These are phyloP conservation scores for Talaromyces sp. DNA, from an alignment of 2,329 filamentous ascomycete species.

Conservation along the genomic window DNA sequence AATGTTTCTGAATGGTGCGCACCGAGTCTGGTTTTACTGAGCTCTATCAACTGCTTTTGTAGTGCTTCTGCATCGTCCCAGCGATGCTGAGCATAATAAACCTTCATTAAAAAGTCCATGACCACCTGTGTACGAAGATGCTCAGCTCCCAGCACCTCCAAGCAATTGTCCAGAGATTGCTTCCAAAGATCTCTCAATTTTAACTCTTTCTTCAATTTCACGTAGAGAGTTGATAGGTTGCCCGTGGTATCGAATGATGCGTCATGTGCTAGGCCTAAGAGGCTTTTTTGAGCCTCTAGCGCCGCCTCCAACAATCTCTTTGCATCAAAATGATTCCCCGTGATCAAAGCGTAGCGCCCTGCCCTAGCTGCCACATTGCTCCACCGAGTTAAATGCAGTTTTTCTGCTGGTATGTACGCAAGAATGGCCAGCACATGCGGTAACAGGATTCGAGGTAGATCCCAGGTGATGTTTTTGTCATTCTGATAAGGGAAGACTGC, in stretches of 20 bases:
- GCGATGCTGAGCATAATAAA: neutral
- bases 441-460: neutral
- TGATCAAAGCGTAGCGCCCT: neutral
- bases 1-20: neutral
- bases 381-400: neutral
- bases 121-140: neutral
- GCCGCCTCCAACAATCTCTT: neutral
- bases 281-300: neutral
- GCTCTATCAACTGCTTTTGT: neutral
- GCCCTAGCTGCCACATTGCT: neutral
- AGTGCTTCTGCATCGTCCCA: neutral
- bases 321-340: neutral
- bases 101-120: neutral
- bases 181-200: neutral
- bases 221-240: neutral
- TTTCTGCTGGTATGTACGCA: neutral
- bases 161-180: neutral
- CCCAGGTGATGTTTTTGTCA: neutral
- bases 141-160: neutral
- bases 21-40: neutral
- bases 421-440: neutral
- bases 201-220: neutral
- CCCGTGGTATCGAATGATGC: neutral
- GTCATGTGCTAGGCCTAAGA: neutral
- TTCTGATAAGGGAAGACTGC: neutral